Conservation (phyloP, 2,329 filamentous ascomycete genomes). For the Pyrenophora tritici-repentis region DNA sequence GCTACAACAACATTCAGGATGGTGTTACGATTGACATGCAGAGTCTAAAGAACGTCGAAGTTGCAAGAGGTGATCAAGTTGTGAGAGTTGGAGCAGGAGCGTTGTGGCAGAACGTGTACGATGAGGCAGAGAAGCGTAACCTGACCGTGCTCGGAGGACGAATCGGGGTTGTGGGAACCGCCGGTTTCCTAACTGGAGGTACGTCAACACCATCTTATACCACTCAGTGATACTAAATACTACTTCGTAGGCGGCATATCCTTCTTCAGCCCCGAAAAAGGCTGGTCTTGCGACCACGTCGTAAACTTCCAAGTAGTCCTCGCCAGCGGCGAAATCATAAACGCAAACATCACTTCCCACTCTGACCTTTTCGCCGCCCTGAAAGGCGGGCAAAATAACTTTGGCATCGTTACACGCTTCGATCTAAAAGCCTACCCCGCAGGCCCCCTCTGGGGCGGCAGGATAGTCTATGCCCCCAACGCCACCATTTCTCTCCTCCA, state of each 20-base stretch:
- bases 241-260: slow-evolving; percentile 23
- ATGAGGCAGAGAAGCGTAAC: slow-evolving; percentile 23
- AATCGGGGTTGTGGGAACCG: slow-evolving; percentile 35
- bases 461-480: slow-evolving; percentile 19
- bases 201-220: slow-evolving; percentile 6
- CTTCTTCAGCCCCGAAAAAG: slow-evolving; percentile 25
- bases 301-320: slow-evolving; percentile 46
- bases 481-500: slow-evolving; percentile 19
- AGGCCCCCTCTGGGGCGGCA: slow-evolving; percentile 24
- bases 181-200: slow-evolving; percentile 40
- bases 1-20: slow-evolving; percentile 37
- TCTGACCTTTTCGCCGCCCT: slow-evolving; percentile 49
- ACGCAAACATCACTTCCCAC: slow-evolving; percentile 44
- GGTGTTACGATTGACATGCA: slow-evolving; percentile 42
- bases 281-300: slow-evolving; percentile 33
- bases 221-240: background rate
- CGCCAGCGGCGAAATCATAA: slow-evolving; percentile 44
- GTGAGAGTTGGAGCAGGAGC: slow-evolving; percentile 33
- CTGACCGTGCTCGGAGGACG: slow-evolving; percentile 31
- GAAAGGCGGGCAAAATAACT: slow-evolving; percentile 52
- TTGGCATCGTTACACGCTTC: slow-evolving; percentile 51
- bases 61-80: slow-evolving; percentile 17
- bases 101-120: slow-evolving; percentile 47
- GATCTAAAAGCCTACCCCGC: slow-evolving; percentile 39
- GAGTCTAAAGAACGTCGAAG: slow-evolving; percentile 25